Evolutionary conservation across 768 basidiomycete genomes (phyloP).

Genomic region (Flagelloscypha sp.): DNA sequence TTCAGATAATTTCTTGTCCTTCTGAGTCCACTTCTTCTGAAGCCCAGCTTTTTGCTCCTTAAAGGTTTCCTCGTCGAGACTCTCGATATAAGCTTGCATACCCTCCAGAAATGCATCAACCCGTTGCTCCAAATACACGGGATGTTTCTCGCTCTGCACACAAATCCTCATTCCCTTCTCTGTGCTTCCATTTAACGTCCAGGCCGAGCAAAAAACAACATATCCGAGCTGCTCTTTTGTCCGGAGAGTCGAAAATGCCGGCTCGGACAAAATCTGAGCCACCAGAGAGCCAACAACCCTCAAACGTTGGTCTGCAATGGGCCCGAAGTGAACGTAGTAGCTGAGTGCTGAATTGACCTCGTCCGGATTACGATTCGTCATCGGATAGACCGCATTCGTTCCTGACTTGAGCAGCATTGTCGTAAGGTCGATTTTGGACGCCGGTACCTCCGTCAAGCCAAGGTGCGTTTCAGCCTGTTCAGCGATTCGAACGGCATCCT

Average conservation of each 20-base stretch:
- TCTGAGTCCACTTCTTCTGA: slow-evolving; percentile 50
- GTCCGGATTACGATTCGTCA: slow-evolving; percentile 31
- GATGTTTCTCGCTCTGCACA: slow-evolving; percentile 32
- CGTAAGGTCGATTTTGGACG: neutral
- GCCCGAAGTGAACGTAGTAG: slow-evolving; percentile 43
- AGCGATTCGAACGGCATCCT: slow-evolving; percentile 2
- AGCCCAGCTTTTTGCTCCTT: slow-evolving; percentile 32
- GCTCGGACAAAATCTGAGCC: slow-evolving; percentile 37
- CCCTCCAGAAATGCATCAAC: slow-evolving; percentile 55
- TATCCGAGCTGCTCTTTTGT: slow-evolving; percentile 52
- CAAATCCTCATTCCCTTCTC: slow-evolving; percentile 30
- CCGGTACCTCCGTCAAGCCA: slow-evolving; percentile 12
- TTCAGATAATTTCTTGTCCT: slow-evolving; percentile 56
- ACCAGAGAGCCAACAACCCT: slow-evolving; percentile 32
- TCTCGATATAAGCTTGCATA: slow-evolving; percentile 37
- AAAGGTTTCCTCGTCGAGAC: neutral
- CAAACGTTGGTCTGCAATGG: slow-evolving; percentile 24
- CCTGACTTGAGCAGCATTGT: slow-evolving; percentile 15
- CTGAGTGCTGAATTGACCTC: slow-evolving; percentile 39
- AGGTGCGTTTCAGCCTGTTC: slow-evolving; percentile 2
- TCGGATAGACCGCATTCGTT: slow-evolving; percentile 27
- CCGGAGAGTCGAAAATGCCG: slow-evolving; percentile 39
- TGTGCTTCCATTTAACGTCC: slow-evolving; percentile 16
- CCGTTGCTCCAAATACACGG: slow-evolving; percentile 30
- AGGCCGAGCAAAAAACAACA: slow-evolving; percentile 14